Evolutionary conservation across 169 alveolate genomes (phyloP).

Genomic region (Plasmodium cynomolgi): DNA sequence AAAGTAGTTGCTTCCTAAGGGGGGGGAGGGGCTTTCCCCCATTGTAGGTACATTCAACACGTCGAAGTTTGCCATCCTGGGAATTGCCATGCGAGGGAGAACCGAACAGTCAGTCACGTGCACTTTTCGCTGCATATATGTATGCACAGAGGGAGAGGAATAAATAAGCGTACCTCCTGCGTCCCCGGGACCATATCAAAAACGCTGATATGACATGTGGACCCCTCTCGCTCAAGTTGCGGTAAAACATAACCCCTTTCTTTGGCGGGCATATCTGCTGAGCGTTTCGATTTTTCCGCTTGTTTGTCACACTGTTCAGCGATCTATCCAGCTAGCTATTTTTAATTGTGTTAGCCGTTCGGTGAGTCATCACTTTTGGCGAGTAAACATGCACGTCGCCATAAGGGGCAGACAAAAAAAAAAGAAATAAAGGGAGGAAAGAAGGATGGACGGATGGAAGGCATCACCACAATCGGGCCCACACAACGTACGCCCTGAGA

Average conservation of each 20-base stretch:
- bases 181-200: background rate
- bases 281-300: background rate
- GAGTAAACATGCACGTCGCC: background rate
- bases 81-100: background rate
- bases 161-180: background rate
- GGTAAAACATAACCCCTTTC: background rate
- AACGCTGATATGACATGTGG: background rate
- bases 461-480: background rate
- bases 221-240: background rate
- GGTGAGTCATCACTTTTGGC: background rate
- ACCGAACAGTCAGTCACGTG: background rate
- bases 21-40: background rate
- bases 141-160: background rate
- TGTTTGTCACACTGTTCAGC: background rate
- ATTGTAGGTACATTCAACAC: background rate
- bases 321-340: background rate
- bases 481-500: background rate
- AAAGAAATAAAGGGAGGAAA: background rate
- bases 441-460: background rate
- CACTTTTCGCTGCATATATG: background rate
- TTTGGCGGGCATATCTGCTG: background rate
- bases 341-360: background rate
- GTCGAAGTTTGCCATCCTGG: background rate
- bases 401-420: background rate
- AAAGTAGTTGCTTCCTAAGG: background rate